Base-by-base conservation (phyloP, 1,284 basidiomycete genomes). In the Heliocybe sulcata region DNA sequence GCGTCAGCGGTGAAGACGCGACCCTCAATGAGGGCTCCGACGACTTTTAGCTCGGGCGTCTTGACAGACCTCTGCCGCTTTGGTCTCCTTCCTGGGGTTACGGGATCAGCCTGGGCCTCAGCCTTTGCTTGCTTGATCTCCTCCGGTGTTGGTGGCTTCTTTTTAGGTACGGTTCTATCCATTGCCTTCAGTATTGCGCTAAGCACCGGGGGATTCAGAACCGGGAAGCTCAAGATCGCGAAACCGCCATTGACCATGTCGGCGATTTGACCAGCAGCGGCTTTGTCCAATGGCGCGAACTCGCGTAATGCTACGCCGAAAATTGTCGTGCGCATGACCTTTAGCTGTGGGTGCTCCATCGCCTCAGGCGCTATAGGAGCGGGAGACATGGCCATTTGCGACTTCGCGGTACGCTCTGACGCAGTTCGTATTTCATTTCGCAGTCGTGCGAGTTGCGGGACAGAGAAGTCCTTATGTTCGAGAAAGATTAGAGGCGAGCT, bases 1-100 rank as follows among this genome's bases (percentile, higher is more conserved):
- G 75, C 77, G 8, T 75, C 69, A 19, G 80, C 72, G 53, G 81
- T 72, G 67, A 90, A 81, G 55, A 90, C 77, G 60, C 77, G 72
- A 26, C 87, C 85, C 63, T 91, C 90, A 56, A 91, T 79, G 56
- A 91, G 69, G 42, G 86, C 89, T 19, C 89, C 90, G 56, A 88
- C 74, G n/a, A 92, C 68, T 62, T 72, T 78, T 55, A 92, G 66
- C 64, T 87, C 83, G 2, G 88, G 88, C 14, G 74, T 68, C 56
- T 80, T 67, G 26, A 72, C 68, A 52, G 80, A 77, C 53, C 74
- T 74, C 59, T 77, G 69, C 52, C 75, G 78, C 69, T 83, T 87
- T 61, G 77, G 72, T 60, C 83, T 75, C 58, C 85, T 72, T 22
- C 89, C 87, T 2, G 89, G 88, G 45, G 80, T 77, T 48, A 74